Evolutionary conservation across 805 yeast species (phyloP), one percentile per base, ranked within the genome.

Genomic region (Cyberlindnera bimundalis): DNA sequence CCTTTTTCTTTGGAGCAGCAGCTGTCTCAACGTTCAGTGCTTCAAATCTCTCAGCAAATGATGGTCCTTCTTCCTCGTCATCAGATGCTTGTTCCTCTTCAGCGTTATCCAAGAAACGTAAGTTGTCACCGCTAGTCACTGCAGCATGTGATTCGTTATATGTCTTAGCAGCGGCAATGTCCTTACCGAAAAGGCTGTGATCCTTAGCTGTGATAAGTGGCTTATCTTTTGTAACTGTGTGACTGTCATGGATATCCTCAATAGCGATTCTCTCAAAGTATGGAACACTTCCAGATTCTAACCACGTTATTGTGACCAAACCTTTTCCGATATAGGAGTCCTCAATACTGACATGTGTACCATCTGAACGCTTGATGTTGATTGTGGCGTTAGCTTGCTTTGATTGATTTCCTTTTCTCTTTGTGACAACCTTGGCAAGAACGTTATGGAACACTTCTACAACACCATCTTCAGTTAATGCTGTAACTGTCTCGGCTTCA

Each of bases 371-470:
- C 9, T 65, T 47, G n/a, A 81, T 52, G 29, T 58, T 61, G 15
- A 85, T 55, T 5, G 61, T 62, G 16, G 71, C 68, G 39, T 69
- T 65, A 2, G 78, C 60, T 47, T 75, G 72, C 42, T 74, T 73
- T 2, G 90, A 79, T 50, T 75, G 47, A 56, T 65, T 51, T 51
- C 71, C 70, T 70, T 67, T 73, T 70, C 66, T 73, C 64, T 60
- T 73, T n/a, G 59, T 65, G 10, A 48, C 52, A 15, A 48, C 44
- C 20, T 51, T 46, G 12, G 59, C 52, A 48, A 67, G 66, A 5
- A 89, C 83, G 50, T 79, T 70, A 38, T 70, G 68, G 64, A 88
- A 90, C 2, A 86, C 55, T 58, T 89, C 96, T 7, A 85, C 67
- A 11, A 61, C 54, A 6, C 96, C 96, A 43, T 76, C 80, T 59